These are phyloP conservation scores for Baorangia bicolor DNA, from an alignment of 768 basidiomycete species.

Conservation along the genomic window DNA sequence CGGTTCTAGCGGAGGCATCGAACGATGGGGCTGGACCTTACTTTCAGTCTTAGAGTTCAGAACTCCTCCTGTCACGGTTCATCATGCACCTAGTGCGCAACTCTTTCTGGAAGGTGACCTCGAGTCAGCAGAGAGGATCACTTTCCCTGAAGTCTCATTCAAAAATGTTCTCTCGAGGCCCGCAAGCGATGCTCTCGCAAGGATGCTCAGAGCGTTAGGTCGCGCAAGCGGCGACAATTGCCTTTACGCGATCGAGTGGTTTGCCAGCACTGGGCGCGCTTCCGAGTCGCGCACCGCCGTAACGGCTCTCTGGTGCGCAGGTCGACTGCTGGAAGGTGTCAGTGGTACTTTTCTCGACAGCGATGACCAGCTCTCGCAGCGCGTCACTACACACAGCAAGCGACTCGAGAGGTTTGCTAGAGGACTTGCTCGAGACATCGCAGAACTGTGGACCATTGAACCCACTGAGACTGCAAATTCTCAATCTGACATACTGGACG, in stretches of 20 bases:
- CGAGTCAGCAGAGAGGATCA: conserved; percentile 31
- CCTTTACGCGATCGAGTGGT: conserved; percentile 83
- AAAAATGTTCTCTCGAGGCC: conserved; percentile 52
- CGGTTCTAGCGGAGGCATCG: conserved; percentile 80
- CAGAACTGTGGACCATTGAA: conserved; percentile 68
- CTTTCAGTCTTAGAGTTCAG: conserved; percentile 78
- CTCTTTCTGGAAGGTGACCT: conserved; percentile 55
- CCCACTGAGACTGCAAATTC: conserved; percentile 30
- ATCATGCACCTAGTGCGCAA: conserved; percentile 49
- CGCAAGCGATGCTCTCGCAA: conserved; percentile 54
- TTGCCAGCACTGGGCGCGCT: conserved; percentile 52
- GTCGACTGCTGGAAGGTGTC: conserved; percentile 72
- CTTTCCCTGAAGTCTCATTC: conserved; percentile 63
- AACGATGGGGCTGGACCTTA: conserved; percentile 90
- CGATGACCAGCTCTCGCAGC: conserved; percentile 6
- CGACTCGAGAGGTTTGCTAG: conserved; percentile 64
- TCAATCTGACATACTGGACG: conserved; percentile 8
- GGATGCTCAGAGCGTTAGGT: conserved; percentile 76
- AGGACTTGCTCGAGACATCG: conserved; percentile 57
- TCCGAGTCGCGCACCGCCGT: conserved; percentile 49
- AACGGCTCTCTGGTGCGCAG: conserved; percentile 84
- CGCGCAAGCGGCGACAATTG: conserved; percentile 63
- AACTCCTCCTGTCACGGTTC: conserved; percentile 48
- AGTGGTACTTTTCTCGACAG: conserved; percentile 45
- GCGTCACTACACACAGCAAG: conserved; percentile 35